phyloP scores from a whole-genome alignment of 139 green algal species.

The Dunaliella sp. region DNA sequence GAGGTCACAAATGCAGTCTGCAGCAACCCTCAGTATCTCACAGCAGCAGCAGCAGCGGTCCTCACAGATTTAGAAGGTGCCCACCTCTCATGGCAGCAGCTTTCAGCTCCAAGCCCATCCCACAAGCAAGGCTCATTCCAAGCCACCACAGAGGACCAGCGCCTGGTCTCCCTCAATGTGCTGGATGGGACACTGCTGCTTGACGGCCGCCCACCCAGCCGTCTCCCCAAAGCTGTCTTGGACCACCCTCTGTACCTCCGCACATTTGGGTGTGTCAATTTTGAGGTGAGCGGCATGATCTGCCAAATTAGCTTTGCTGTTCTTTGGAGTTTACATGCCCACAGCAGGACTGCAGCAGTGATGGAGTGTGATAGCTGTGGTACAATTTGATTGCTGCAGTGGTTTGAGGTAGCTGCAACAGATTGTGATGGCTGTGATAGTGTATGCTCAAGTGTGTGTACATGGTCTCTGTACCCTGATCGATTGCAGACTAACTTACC shows the following conservation, averaged over 20 bases:
- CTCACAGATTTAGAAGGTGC: no score
- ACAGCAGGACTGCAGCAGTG: no score
- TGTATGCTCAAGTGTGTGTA: no score
- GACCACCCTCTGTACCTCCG: conserved; percentile 47
- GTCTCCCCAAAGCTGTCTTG: conserved; percentile 40
- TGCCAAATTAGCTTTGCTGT: background rate
- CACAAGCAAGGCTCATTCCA: conserved; percentile 29
- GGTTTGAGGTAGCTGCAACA: no score
- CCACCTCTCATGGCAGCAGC: background rate
- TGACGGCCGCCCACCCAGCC: conserved; percentile 33
- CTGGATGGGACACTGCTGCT: conserved; percentile 43
- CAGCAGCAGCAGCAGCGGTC: background rate
- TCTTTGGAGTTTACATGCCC: no score
- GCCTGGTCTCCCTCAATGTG: conserved; percentile 51
- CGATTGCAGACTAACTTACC: no score
- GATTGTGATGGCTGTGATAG: no score
- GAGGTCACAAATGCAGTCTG: background rate
- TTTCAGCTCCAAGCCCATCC: background rate
- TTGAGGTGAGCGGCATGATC: conserved; percentile 38
- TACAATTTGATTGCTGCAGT: no score
- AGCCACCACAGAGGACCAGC: conserved; percentile 21
- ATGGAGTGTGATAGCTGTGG: no score
- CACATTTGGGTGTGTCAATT: conserved; percentile 45
- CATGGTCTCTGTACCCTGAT: no score
- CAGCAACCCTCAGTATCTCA: background rate